phyloP scores from a whole-genome alignment of 2,329 filamentous ascomycete species.

The Colletotrichum sp. region DNA sequence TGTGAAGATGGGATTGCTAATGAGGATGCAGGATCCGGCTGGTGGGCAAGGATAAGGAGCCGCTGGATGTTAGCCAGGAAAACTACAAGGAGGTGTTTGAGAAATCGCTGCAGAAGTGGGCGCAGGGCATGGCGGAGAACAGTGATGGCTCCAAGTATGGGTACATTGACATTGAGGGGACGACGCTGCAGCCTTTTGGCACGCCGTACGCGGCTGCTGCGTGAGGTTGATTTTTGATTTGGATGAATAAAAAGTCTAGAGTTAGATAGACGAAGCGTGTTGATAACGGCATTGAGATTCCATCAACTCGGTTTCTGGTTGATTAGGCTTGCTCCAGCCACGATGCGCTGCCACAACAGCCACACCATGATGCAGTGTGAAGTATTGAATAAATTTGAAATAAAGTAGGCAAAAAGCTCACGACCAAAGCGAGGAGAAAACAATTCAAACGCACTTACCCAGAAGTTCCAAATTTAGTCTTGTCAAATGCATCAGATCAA shows the following conservation, averaged over 20 bases:
- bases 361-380: neutral
- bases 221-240: neutral
- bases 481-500: neutral
- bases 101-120: conserved; percentile 32
- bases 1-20: neutral
- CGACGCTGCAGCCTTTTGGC: conserved; percentile 36
- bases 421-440: too few relatives aligned
- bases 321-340: neutral
- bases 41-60: conserved; percentile 34
- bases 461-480: too few relatives aligned
- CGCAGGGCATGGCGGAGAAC: conserved; percentile 32
- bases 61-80: conserved; percentile 33
- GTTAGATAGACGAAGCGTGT: neutral
- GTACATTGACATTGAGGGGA: conserved; percentile 33
- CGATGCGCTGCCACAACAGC: neutral
- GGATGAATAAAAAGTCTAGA: neutral
- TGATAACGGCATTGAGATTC: neutral
- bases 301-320: neutral
- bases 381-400: too few relatives aligned
- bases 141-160: conserved; percentile 34
- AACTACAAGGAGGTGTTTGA: conserved; percentile 33
- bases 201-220: neutral
- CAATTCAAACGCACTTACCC: too few relatives aligned
- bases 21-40: conserved; percentile 27
- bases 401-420: too few relatives aligned